Evolutionary conservation across 129 eudicot genomes (phyloP), one percentile per base, ranked within the genome.

Genomic region (Tanacetum coccineum): DNA sequence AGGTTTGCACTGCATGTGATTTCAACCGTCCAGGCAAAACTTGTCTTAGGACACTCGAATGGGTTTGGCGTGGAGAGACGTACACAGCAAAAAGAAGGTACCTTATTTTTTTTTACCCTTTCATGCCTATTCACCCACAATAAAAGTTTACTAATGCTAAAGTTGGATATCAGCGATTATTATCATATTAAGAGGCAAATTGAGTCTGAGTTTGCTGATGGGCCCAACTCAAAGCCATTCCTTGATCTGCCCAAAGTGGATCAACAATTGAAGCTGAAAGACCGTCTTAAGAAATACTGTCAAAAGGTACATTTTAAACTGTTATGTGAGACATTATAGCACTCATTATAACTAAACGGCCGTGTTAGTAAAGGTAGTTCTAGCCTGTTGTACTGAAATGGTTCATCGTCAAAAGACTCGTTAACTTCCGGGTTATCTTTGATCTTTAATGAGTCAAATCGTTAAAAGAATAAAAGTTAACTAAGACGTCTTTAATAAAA

Each of bases 61-160:
- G 99, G 99, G 95, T 87, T 71, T 94, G 99, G 99, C 95, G 99
- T 68, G 99, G 99, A 62, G 99, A 89, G 78, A 87, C 95, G 53
- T 94, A 89, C 85, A 87, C 79, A 83, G 99, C 99, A 75, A 94
- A 89, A 80, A 89, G 89, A 87, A 94, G 99, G 99, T 94, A 54
- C 60, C 20, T 36, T 14, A 30, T n/a, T 53, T 70, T 56, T 67
- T 71, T 59, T 64, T 64, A 25, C 18, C 18, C 2, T 68, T 57
- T 26, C 66, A 59, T 82, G 47, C 70, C 78, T 21, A 15, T 19
- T 69, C 62, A 53, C 44, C 6, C 48, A 45, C 13, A 58, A 50
- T 56, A 46, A 3, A 30, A 19, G 4, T 74, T 13, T 71, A 64
- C 62, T 76, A 73, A 64, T 44, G 1, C 18, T 28, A 11, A 60